A percentile compares a stretch with the other conserved stretches of the same genome.
These are phyloP conservation scores for Lenzites betulinus DNA, from an alignment of 768 basidiomycete genomes.

Conservation along the genomic window DNA sequence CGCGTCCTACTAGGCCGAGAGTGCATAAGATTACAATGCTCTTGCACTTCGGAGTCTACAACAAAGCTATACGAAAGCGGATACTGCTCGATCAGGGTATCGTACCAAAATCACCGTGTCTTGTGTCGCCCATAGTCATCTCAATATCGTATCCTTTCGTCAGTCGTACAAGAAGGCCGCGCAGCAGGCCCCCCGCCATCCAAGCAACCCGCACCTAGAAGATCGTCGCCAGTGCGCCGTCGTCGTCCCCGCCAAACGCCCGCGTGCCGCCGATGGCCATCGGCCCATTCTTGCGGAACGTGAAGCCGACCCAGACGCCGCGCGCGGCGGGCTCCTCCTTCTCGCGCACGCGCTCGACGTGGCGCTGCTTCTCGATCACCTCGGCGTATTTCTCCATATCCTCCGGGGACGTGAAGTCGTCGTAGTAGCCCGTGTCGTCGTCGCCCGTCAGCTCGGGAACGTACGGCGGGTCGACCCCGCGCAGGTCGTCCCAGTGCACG, in stretches of 20 bases:
- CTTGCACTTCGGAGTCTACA: neutral
- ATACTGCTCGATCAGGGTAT: constrained; percentile 16
- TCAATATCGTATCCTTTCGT: constrained; percentile 2
- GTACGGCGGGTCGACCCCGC: constrained; percentile 80
- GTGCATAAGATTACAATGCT: neutral
- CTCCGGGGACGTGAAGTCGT: constrained; percentile 83
- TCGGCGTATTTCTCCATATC: constrained; percentile 99
- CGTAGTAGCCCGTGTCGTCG: constrained; percentile 93
- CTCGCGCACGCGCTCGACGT: constrained; percentile 91
- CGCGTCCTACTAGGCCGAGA: too few relatives aligned
- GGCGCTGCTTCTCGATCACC: constrained; percentile 94
- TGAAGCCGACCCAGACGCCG: constrained; percentile 91
- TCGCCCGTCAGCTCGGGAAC: constrained; percentile 94
- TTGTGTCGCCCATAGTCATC: constrained; percentile 2
- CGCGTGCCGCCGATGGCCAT: constrained; percentile 41
- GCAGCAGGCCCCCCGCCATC: too few relatives aligned
- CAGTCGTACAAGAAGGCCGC: neutral
- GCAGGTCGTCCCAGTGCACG: constrained; percentile 78
- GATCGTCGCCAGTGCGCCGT: constrained; percentile 37
- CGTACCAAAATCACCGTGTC: constrained; percentile 13
- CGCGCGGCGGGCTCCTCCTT: constrained; percentile 72
- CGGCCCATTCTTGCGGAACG: constrained; percentile 86
- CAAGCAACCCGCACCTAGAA: constrained; percentile 27
- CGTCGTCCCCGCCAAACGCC: constrained; percentile 36
- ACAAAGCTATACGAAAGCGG: constrained; percentile 15